Conservation (phyloP, 176 grass and related monocot species). For the Triticum timopheevii region DNA sequence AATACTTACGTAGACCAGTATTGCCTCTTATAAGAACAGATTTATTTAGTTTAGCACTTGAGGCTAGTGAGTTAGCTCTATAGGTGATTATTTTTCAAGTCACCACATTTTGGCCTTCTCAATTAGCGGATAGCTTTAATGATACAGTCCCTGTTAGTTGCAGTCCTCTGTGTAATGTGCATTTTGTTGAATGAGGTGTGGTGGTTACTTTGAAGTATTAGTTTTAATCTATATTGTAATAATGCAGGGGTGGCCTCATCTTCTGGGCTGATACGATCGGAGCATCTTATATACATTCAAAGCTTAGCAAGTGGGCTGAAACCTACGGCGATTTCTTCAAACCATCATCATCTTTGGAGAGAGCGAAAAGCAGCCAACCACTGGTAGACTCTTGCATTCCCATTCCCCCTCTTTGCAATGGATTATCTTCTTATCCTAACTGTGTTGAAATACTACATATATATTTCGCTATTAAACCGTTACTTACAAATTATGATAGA, state of each 20-base stretch:
- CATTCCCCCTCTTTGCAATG: background rate
- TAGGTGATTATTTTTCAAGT: background rate
- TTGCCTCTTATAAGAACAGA: background rate
- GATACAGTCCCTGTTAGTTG: background rate
- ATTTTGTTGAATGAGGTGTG: background rate
- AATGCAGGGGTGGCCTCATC: slow-evolving; percentile 85
- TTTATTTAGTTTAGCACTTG: background rate
- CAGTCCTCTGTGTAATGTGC: background rate
- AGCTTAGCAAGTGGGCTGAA: slow-evolving; percentile 75
- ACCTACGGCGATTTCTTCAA: slow-evolving; percentile 77
- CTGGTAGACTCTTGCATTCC: slow-evolving; percentile 48
- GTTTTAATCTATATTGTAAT: too few species aligned
- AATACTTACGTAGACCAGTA: background rate
- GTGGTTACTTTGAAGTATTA: background rate
- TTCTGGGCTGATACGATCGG: slow-evolving; percentile 92
- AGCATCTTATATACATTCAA: slow-evolving; percentile 71
- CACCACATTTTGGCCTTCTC: background rate
- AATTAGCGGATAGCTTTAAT: background rate
- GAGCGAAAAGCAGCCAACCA: slow-evolving; percentile 51
- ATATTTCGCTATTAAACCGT: background rate
- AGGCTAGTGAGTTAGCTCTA: background rate
- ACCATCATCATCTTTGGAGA: slow-evolving; percentile 67
- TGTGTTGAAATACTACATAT: too few species aligned
- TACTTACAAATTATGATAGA: background rate
- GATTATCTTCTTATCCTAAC: too few species aligned